These are phyloP conservation scores for Mycena haematopus DNA, from an alignment of 768 basidiomycete genomes.

Conservation along the genomic window DNA sequence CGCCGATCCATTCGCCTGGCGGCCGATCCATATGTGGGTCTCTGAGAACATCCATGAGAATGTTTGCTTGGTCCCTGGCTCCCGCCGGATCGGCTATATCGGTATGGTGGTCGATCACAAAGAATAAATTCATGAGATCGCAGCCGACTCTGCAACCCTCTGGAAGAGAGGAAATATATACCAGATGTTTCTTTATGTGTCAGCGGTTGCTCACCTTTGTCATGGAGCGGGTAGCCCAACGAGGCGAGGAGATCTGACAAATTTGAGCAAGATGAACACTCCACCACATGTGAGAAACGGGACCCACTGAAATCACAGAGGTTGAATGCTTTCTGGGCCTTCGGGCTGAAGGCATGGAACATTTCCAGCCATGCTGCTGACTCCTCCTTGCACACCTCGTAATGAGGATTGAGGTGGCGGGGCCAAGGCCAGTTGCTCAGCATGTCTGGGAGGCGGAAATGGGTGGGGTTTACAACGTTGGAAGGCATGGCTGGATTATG, in stretches of 20 bases:
- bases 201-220: constrained; percentile 37
- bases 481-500: constrained; percentile 10
- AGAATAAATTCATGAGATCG: constrained; percentile 41
- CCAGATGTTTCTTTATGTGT: not conserved
- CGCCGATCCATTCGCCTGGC: constrained; percentile 35
- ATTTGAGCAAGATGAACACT: not conserved
- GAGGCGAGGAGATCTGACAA: constrained; percentile 44
- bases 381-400: constrained; percentile 34
- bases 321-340: constrained; percentile 36
- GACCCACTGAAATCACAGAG: constrained; percentile 46
- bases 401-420: constrained; percentile 36
- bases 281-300: not conserved
- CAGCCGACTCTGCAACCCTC: constrained; percentile 31
- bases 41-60: constrained; percentile 37
- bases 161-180: constrained; percentile 20
- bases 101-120: constrained; percentile 40
- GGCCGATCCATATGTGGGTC: constrained; percentile 39
- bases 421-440: constrained; percentile 39
- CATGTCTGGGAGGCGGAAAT: constrained; percentile 33
- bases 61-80: constrained; percentile 32
- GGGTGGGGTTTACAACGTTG: not conserved
- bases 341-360: constrained; percentile 35
- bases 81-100: constrained; percentile 32
- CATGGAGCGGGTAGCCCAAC: constrained; percentile 41
- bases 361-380: constrained; percentile 36